phyloP scores from a whole-genome alignment of 495 filamentous ascomycete species.

The Recurvomyces mirabilis region DNA sequence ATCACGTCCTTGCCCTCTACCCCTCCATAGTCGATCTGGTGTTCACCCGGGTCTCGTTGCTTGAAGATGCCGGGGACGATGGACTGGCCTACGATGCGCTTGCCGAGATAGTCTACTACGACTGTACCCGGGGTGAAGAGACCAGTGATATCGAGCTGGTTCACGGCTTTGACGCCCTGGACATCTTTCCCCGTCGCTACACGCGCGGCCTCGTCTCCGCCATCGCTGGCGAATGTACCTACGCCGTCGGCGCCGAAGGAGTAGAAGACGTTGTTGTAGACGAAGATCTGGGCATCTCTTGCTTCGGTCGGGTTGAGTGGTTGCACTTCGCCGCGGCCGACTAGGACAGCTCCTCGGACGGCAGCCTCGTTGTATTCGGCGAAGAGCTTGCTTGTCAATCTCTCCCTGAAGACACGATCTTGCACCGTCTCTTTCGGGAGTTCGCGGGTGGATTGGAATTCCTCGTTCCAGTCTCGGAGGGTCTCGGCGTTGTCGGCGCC shows the following conservation, averaged over 20 bases:
- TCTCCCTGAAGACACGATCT: conserved; percentile 90
- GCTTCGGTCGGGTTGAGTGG: conserved; percentile 95
- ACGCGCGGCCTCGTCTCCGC: conserved; percentile 91
- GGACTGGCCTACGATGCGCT: conserved; percentile 93
- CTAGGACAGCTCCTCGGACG: conserved; percentile 80
- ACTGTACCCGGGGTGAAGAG: conserved; percentile 93
- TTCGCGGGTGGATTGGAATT: conserved; percentile 93
- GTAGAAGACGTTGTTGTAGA: conserved; percentile 99
- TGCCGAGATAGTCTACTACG: conserved; percentile 93
- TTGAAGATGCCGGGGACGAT: conserved; percentile 99
- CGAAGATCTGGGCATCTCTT: conserved; percentile 91
- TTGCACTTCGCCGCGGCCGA: conserved; percentile 85
- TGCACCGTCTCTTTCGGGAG: conserved; percentile 85
- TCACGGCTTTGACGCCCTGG: conserved; percentile 81
- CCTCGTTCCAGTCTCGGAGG: conserved; percentile 96
- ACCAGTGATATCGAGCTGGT: conserved; percentile 90
- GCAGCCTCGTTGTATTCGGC: conserved; percentile 97
- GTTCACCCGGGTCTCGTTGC: conserved; percentile 91
- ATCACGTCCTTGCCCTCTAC: conserved; percentile 96
- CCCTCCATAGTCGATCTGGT: conserved; percentile 97
- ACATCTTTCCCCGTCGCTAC: conserved; percentile 97
- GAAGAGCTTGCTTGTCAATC: conserved; percentile 87
- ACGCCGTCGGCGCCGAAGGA: conserved; percentile 97
- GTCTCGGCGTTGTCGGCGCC: conserved; percentile 91
- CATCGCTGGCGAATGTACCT: conserved; percentile 90